Evolutionary conservation across 805 yeast genomes (phyloP).

Genomic region (Kregervanrija pseudodelftensis): DNA sequence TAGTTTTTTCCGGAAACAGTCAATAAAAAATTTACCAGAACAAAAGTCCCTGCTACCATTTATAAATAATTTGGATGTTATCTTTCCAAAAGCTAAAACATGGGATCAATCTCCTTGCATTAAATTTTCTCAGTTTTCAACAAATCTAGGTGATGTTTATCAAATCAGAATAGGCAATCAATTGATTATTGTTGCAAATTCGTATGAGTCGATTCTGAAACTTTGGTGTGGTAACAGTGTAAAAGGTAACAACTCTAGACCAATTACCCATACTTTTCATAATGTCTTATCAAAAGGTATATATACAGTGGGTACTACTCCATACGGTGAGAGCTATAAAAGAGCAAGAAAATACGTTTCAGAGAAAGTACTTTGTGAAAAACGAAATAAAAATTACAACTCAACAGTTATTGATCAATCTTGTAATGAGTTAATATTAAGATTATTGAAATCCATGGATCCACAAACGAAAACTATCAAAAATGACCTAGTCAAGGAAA

Average conservation of each 20-base stretch:
- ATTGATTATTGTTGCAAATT: constrained; percentile 59
- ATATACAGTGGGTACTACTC: constrained; percentile 61
- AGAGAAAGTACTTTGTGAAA: constrained; percentile 32
- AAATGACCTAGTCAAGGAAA: constrained; percentile 19
- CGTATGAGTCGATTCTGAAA: constrained; percentile 43
- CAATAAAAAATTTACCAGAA: constrained; percentile 15
- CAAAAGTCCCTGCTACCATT: constrained; percentile 20
- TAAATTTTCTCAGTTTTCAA: constrained; percentile 38
- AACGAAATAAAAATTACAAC: constrained; percentile 27
- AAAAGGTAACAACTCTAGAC: constrained; percentile 57
- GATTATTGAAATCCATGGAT: constrained; percentile 7
- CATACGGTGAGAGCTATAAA: constrained; percentile 41
- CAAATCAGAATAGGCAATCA: constrained; percentile 57
- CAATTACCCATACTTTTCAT: constrained; percentile 62
- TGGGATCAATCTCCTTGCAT: constrained; percentile 36
- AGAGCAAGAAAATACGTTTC: constrained; percentile 43
- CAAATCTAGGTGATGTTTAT: constrained; percentile 40
- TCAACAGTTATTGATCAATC: constrained; percentile 33
- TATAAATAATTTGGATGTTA: constrained; percentile 18
- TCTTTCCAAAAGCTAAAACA: constrained; percentile 19
- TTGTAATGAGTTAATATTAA: constrained; percentile 22
- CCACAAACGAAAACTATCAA: constrained; percentile 7
- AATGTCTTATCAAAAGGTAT: constrained; percentile 48
- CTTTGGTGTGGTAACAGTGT: constrained; percentile 46
- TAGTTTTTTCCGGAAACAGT: no score